Evolutionary conservation across 441 rosid genomes (phyloP).

Genomic region (Kokia cookei): DNA sequence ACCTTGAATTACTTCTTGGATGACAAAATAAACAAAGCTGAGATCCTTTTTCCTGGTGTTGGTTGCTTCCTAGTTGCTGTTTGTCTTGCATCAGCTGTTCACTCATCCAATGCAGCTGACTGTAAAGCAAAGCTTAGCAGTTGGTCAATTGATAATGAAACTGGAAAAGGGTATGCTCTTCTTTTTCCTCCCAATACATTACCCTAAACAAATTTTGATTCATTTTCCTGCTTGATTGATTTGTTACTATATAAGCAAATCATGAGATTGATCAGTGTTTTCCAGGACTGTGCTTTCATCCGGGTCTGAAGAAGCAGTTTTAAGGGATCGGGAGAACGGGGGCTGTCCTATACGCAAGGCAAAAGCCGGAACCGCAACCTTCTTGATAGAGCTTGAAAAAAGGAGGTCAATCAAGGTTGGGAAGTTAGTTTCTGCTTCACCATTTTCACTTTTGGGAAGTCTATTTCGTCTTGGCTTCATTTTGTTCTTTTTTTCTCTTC

Average conservation of each 20-base stretch:
- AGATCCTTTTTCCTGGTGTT: conserved; percentile 76
- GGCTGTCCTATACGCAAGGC: conserved; percentile 27
- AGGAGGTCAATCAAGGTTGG: conserved; percentile 79
- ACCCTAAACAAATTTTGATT: not conserved
- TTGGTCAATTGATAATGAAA: conserved; percentile 22
- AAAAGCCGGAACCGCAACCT: conserved; percentile 70
- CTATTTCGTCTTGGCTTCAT: not conserved
- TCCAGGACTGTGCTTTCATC: conserved; percentile 1
- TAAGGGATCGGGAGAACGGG: conserved; percentile 35
- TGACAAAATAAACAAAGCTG: conserved; percentile 67
- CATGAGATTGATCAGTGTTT: not conserved
- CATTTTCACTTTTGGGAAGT: not conserved
- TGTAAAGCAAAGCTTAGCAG: conserved; percentile 46
- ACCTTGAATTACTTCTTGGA: conserved; percentile 81
- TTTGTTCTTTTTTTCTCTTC: not conserved
- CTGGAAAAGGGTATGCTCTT: conserved; percentile 23
- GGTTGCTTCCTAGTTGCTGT: conserved; percentile 78
- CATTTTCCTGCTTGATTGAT: not conserved
- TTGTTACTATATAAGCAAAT: not conserved
- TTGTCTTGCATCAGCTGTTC: conserved; percentile 81
- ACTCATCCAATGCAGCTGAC: conserved; percentile 69
- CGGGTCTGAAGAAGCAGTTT: not conserved
- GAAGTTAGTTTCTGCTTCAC: not conserved
- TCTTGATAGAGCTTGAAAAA: conserved; percentile 67
- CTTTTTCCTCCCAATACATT: not conserved